Evolutionary conservation across 140 eudicot species (phyloP), one percentile per base, ranked within the genome.

Genomic region (Bidens hawaiensis): DNA sequence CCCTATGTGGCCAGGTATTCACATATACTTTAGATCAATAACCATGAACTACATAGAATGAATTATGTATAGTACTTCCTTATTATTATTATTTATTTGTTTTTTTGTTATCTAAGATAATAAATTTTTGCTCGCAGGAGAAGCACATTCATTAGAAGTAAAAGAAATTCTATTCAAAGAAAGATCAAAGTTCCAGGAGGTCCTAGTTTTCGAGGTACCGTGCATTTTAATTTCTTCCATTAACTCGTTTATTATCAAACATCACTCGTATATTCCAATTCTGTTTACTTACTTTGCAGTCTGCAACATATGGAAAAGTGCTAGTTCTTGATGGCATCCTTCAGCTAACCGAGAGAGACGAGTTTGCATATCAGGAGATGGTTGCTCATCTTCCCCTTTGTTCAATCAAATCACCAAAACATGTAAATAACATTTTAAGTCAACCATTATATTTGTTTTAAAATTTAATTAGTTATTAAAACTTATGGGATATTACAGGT

Each of bases 281-380:
- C 6, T 15, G 46, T 55, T 55, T 62, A 33, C 36, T 31, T 63
- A 14, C 55, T 28, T 55, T 78, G 71, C 86, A 90, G 98, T 90
- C 98, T 24, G 49, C 85, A 51, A 66, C 84, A 30, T 90, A 87
- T 62, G 96, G 98, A 24, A 90, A 78, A 58, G 98, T 84, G 46
- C 88, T 90, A 50, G 96, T 87, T 69, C 90, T 90, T 38, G 98
- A 90, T 78, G 98, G 98, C 42, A 90, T 90, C 71, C 84, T 90
- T 76, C 98, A 90, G 75, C 72, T 90, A 67, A 87, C 96, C 0
- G 98, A 90, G 76, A 78, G 81, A 80, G 98, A 90, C 62, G 98
- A 90, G 69, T 90, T 90, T 76, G 98, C 88, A 26, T 90, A 87
- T 62, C 98, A 90, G 77, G 98, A 90, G 81, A 90, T 90, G 98